Percentiles rank a stretch among this genome's conserved stretches.
These are phyloP conservation scores for Cystobasidium pallidum DNA, from an alignment of 1,284 basidiomycete genomes.

Conservation along the genomic window DNA sequence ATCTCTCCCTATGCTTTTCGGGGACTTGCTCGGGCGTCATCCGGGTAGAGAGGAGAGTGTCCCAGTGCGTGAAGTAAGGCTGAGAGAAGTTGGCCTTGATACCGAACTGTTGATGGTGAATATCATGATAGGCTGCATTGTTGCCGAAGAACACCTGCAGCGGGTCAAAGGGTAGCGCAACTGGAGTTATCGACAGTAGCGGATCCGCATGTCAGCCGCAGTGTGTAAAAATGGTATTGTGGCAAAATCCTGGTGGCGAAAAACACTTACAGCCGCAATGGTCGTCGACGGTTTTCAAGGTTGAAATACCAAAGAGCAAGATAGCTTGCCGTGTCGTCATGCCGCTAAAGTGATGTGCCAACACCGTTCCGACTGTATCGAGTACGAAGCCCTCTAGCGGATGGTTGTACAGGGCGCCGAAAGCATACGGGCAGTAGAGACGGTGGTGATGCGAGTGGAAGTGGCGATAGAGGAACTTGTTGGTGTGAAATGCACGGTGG, in stretches of 20 bases:
- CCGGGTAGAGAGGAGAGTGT: slow-evolving; percentile 39
- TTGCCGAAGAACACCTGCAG: slow-evolving; percentile 86
- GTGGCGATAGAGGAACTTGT: slow-evolving; percentile 86
- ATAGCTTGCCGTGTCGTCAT: slow-evolving; percentile 78
- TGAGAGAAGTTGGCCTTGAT: slow-evolving; percentile 94
- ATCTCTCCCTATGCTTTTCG: slow-evolving; percentile 23
- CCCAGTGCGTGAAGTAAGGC: slow-evolving; percentile 71
- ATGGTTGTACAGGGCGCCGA: slow-evolving; percentile 97
- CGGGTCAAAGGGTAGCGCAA: slow-evolving; percentile 53
- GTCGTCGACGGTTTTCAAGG: slow-evolving; percentile 95
- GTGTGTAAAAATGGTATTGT: neutral
- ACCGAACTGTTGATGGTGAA: slow-evolving; percentile 69
- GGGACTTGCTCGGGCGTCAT: slow-evolving; percentile 42
- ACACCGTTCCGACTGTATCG: slow-evolving; percentile 77
- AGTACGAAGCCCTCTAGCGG: slow-evolving; percentile 91
- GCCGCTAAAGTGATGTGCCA: slow-evolving; percentile 71
- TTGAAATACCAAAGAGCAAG: slow-evolving; percentile 80
- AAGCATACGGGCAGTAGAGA: slow-evolving; percentile 95
- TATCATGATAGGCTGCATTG: slow-evolving; percentile 73
- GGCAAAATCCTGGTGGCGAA: slow-evolving; percentile 33
- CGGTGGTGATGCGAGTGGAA: slow-evolving; percentile 95
- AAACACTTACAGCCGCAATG: slow-evolving; percentile 79
- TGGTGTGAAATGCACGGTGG: slow-evolving; percentile 88
- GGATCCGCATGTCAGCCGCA: neutral
- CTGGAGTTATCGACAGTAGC: neutral